Conservation (phyloP, 192 early-diverging fungal genomes). For the Podila epicladia region DNA sequence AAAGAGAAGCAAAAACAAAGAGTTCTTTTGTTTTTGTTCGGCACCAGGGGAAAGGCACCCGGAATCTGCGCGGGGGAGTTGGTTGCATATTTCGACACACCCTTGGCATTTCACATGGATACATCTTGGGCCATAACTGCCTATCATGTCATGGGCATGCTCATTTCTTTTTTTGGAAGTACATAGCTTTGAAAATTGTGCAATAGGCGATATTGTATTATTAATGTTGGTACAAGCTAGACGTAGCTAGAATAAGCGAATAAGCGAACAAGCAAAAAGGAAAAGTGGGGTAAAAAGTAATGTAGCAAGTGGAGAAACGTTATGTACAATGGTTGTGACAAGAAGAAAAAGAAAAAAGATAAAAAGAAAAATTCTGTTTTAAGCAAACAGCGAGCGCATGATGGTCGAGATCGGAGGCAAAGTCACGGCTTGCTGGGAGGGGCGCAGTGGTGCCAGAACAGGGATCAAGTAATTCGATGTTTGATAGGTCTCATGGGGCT, state of each 20-base stretch:
- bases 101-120: too few relatives aligned
- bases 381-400: slow-evolving; percentile 21
- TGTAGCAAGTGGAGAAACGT: not conserved
- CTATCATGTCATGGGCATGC: not conserved
- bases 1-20: too few relatives aligned
- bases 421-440: slow-evolving; percentile 12
- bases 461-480: not conserved
- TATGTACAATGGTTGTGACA: too few relatives aligned
- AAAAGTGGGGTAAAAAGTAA: not conserved
- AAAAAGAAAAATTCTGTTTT: not conserved
- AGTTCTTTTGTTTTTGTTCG: too few relatives aligned
- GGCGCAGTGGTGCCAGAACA: slow-evolving; percentile 16
- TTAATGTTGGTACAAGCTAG: not conserved
- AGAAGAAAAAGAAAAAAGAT: not conserved
- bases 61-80: too few relatives aligned
- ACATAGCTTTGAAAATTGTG: not conserved
- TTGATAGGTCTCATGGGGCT: not conserved
- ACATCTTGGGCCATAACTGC: too few relatives aligned
- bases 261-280: not conserved
- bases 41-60: too few relatives aligned
- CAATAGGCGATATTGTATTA: not conserved
- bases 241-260: too few relatives aligned
- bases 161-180: not conserved
- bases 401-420: slow-evolving; percentile 44
- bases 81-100: too few relatives aligned